Percentiles rank a stretch among this genome's conserved stretches.
These are phyloP conservation scores for Clarireedia monteithiana DNA, from an alignment of 2,329 filamentous ascomycete genomes.

Conservation along the genomic window DNA sequence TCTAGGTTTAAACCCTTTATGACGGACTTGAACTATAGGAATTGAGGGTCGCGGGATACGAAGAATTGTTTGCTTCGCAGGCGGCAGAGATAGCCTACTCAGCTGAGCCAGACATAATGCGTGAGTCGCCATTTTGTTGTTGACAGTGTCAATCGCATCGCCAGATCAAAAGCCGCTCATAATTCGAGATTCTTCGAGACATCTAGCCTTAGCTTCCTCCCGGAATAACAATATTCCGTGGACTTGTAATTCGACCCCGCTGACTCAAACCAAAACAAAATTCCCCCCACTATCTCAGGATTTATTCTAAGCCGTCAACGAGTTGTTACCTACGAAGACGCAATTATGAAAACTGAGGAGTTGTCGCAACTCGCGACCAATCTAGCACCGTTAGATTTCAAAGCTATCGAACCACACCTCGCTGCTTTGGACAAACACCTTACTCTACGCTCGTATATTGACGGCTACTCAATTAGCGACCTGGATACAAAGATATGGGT, in stretches of 20 bases:
- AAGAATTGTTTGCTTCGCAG: conserved; percentile 11
- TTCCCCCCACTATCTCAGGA: conserved; percentile 11
- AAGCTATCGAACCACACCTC: conserved; percentile 67
- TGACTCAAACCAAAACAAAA: conserved; percentile 1
- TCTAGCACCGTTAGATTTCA: conserved; percentile 63
- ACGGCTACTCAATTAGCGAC: conserved; percentile 70
- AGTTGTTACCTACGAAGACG: neutral
- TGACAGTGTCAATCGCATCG: neutral
- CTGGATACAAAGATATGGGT: conserved; percentile 79
- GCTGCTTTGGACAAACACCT: conserved; percentile 79
- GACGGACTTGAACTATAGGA: conserved; percentile 16
- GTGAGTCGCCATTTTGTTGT: conserved; percentile 24
- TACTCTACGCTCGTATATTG: conserved; percentile 76
- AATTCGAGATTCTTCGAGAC: conserved; percentile 2
- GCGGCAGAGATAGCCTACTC: conserved; percentile 24
- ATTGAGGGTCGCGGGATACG: conserved; percentile 15
- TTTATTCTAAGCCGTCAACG: neutral
- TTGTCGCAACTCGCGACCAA: conserved; percentile 43
- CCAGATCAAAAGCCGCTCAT: neutral
- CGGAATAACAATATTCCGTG: conserved; percentile 11
- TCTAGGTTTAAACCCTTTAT: conserved; percentile 11
- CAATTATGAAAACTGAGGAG: conserved; percentile 48
- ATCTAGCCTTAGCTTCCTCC: conserved; percentile 3
- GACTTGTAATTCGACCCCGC: neutral
- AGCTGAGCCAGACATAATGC: conserved; percentile 28